phyloP scores from a whole-genome alignment of 75 land plant species.

The Selaginella tamariscina region DNA sequence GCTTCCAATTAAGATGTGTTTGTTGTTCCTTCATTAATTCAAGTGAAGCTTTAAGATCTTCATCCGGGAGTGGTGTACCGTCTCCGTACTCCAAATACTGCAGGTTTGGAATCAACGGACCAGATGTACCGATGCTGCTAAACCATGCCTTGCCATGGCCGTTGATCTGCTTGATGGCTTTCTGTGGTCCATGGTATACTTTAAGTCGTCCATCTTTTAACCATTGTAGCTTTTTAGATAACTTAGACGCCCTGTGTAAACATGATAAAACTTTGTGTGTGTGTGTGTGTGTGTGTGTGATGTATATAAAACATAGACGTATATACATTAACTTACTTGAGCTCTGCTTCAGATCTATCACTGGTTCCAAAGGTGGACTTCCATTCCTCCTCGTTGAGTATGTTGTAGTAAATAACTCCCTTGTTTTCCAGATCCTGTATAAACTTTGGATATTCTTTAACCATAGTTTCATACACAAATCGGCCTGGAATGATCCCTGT shows the following conservation, averaged over 20 bases:
- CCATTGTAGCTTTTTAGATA: not conserved
- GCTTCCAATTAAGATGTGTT: not conserved
- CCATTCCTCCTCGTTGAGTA: not conserved
- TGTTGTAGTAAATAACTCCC: constrained; percentile 6
- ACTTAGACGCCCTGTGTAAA: not conserved
- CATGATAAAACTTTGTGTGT: no score
- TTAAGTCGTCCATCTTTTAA: not conserved
- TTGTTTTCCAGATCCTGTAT: not conserved
- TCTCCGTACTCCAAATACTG: not conserved
- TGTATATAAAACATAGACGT: not conserved
- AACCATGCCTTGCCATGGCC: not conserved
- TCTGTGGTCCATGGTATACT: not conserved
- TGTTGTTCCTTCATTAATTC: not conserved
- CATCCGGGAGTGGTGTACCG: not conserved
- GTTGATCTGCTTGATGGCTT: not conserved
- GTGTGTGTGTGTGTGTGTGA: not conserved
- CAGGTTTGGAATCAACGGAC: not conserved
- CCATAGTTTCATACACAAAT: not conserved
- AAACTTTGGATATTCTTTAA: not conserved
- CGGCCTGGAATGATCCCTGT: not conserved
- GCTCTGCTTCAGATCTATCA: constrained; percentile 3
- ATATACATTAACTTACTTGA: not conserved
- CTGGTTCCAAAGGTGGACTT: not conserved
- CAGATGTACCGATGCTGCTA: not conserved
- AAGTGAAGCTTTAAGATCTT: not conserved